Evolutionary conservation across 2,329 filamentous ascomycete genomes (phyloP).

Genomic region (Ceratocystis huliohia): DNA sequence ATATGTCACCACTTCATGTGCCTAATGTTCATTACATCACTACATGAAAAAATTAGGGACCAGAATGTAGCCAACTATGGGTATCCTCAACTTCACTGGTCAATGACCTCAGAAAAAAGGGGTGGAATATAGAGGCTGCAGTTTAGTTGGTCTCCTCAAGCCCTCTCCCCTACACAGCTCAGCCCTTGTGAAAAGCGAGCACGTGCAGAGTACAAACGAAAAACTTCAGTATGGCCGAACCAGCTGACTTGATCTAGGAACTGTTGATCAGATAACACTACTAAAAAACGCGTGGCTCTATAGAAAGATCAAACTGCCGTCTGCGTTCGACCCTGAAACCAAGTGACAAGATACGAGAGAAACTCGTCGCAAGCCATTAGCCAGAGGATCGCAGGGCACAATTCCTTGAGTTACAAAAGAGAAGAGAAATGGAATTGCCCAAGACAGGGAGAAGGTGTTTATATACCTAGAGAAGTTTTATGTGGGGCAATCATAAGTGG

Average conservation of each 20-base stretch:
- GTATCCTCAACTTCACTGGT: conserved; percentile 83
- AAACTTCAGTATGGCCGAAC: conserved; percentile 2
- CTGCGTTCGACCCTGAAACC: conserved; percentile 52
- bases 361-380: conserved; percentile 24
- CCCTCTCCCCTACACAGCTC: background rate
- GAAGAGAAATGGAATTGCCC: conserved; percentile 25
- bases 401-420: conserved; percentile 49
- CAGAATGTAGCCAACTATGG: conserved; percentile 43
- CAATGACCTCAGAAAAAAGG: conserved; percentile 83
- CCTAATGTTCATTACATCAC: too few relatives aligned
- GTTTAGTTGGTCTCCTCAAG: conserved; percentile 6
- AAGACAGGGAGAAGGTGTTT: too few relatives aligned
- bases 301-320: conserved; percentile 67
- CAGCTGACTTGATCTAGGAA: conserved; percentile 51
- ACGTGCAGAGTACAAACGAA: conserved; percentile 4
- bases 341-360: background rate
- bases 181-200: conserved; percentile 1
- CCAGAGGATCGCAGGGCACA: conserved; percentile 75
- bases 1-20: too few relatives aligned
- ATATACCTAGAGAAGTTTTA: too few relatives aligned
- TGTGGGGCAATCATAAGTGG: too few relatives aligned
- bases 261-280: conserved; percentile 94
- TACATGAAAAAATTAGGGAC: background rate
- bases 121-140: conserved; percentile 74
- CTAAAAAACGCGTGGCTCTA: conserved; percentile 57